phyloP scores from a whole-genome alignment of 805 yeast species.

The Metschnikowia vanudenii region DNA sequence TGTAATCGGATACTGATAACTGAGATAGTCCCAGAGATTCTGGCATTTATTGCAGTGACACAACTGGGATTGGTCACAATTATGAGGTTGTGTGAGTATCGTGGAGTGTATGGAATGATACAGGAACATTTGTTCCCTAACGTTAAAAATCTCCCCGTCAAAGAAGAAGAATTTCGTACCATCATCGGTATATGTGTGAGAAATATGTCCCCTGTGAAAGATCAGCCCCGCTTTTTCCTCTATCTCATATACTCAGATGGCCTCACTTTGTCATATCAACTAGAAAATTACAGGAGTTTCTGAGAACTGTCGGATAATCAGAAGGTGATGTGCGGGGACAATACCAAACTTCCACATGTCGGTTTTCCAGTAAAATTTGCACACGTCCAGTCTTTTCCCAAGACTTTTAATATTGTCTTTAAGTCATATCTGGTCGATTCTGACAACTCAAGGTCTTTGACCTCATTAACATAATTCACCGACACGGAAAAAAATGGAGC shows the following conservation, averaged over 20 bases:
- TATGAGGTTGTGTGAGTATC: constrained; percentile 35
- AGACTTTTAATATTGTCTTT: too few species aligned
- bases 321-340: too few species aligned
- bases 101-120: constrained; percentile 42
- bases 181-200: constrained; percentile 33
- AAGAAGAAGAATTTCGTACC: constrained; percentile 30
- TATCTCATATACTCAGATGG: constrained; percentile 39
- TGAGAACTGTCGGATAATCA: neutral
- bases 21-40: constrained; percentile 34
- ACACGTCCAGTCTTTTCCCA: too few species aligned
- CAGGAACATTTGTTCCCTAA: constrained; percentile 44
- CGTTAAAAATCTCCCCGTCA: constrained; percentile 27
- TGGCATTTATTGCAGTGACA: constrained; percentile 33
- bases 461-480: too few species aligned
- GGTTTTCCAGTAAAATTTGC: too few species aligned
- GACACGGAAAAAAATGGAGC: too few species aligned
- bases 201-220: constrained; percentile 22
- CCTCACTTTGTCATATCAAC: constrained; percentile 17
- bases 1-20: constrained; percentile 38
- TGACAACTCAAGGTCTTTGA: too few species aligned
- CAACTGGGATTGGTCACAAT: constrained; percentile 40
- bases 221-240: constrained; percentile 28
- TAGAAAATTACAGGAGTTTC: neutral
- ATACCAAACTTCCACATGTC: too few species aligned
- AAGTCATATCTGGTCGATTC: too few species aligned